Evolutionary conservation across 805 yeast species (phyloP).

Genomic region (Teunomyces stri): DNA sequence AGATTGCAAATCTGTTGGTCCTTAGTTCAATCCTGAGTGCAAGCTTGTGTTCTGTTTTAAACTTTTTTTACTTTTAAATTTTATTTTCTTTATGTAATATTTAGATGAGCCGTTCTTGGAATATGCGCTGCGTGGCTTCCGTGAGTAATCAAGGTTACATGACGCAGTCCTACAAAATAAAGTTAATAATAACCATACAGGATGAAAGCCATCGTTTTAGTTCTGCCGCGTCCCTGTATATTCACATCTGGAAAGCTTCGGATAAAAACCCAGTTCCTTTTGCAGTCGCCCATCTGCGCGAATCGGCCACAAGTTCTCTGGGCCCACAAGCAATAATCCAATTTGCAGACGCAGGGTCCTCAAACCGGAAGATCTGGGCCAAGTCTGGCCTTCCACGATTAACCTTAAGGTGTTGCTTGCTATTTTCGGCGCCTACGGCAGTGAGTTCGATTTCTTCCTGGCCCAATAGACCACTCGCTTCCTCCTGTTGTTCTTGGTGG

Average conservation of each 20-base stretch:
- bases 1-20: conserved; percentile 99
- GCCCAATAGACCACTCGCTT: conserved; percentile 18
- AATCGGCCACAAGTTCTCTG: conserved; percentile 38
- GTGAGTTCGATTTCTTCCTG: conserved; percentile 18
- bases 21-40: conserved; percentile 95
- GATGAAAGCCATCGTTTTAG: background rate
- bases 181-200: background rate
- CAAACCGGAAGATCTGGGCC: conserved; percentile 25
- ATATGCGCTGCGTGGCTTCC: background rate
- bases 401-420: conserved; percentile 9
- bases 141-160: background rate
- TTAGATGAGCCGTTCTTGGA: background rate
- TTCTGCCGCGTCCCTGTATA: background rate
- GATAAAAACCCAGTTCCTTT: conserved; percentile 38
- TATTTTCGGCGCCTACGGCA: conserved; percentile 5
- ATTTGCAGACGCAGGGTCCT: conserved; percentile 32
- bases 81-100: background rate
- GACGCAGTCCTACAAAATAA: background rate
- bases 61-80: background rate
- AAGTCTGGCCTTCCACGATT: conserved; percentile 46
- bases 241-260: conserved; percentile 43
- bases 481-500: conserved; percentile 12
- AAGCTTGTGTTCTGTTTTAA: conserved; percentile 55
- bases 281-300: conserved; percentile 33
- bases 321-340: conserved; percentile 67